Evolutionary conservation across 352 stramenopile species (phyloP).

Genomic region (Pythium myriotylum): DNA sequence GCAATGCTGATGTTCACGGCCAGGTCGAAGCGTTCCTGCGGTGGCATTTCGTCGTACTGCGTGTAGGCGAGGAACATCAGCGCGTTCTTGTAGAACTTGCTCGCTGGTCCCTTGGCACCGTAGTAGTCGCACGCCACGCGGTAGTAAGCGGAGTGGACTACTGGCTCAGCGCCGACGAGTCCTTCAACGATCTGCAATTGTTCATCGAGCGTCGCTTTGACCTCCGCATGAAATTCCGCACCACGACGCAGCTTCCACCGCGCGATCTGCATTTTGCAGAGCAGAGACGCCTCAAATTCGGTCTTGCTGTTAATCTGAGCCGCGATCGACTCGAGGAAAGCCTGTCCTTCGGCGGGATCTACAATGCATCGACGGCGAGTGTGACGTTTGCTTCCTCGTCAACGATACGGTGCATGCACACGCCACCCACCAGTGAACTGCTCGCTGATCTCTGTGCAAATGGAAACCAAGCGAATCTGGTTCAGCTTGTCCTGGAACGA

Average conservation of each 20-base stretch:
- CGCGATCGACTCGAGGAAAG: conserved; percentile 71
- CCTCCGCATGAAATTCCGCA: conserved; percentile 50
- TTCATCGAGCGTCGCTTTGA: conserved; percentile 74
- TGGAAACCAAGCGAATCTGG: conserved; percentile 91
- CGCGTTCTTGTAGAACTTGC: conserved; percentile 96
- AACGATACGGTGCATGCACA: no score
- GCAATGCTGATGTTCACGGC: conserved; percentile 95
- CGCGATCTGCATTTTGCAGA: conserved; percentile 81
- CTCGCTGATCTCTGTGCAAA: conserved; percentile 90
- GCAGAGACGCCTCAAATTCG: conserved; percentile 63
- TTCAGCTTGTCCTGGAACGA: conserved; percentile 96
- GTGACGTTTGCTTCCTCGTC: no score
- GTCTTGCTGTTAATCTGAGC: conserved; percentile 63
- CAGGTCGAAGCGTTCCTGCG: conserved; percentile 82
- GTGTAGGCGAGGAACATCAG: conserved; percentile 97
- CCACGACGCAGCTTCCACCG: conserved; percentile 72
- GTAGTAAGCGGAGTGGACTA: conserved; percentile 95
- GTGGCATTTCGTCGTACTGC: conserved; percentile 87
- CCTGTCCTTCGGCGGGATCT: conserved; percentile 65
- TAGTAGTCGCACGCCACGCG: conserved; percentile 94
- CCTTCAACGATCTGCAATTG: conserved; percentile 78
- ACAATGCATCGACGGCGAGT: background rate
- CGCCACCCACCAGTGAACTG: conserved; percentile 50
- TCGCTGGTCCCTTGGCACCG: conserved; percentile 84
- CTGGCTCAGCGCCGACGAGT: conserved; percentile 84